Evolutionary conservation across 352 stramenopile genomes (phyloP).

Genomic region (Phytophthora pinifolia): DNA sequence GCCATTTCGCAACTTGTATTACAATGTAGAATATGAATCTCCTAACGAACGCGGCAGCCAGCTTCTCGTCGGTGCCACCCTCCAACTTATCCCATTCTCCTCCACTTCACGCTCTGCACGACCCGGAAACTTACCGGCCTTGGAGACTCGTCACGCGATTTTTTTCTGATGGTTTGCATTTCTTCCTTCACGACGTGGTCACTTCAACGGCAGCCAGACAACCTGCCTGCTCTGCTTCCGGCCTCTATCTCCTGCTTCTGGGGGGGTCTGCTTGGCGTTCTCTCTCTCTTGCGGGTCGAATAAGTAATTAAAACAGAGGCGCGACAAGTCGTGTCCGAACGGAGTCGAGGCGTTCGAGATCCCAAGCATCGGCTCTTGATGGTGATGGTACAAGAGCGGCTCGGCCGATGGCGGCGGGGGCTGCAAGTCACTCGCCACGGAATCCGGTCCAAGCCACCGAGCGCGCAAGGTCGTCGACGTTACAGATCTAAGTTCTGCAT

Average conservation of each 20-base stretch:
- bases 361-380: constrained; percentile 41
- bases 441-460: constrained; percentile 24
- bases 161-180: constrained; percentile 30
- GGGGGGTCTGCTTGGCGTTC: constrained; percentile 19
- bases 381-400: constrained; percentile 44
- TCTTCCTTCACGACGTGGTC: constrained; percentile 34
- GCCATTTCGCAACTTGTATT: constrained; percentile 35
- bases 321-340: constrained; percentile 23
- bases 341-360: constrained; percentile 22
- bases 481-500: constrained; percentile 85
- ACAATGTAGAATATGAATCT: constrained; percentile 42
- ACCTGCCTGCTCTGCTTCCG: constrained; percentile 23
- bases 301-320: constrained; percentile 37
- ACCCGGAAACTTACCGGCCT: background rate
- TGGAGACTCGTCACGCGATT: constrained; percentile 1
- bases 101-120: constrained; percentile 5
- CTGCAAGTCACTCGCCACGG: constrained; percentile 15
- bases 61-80: constrained; percentile 11
- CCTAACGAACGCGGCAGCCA: constrained; percentile 16
- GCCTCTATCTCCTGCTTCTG: constrained; percentile 31
- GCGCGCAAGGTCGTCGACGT: constrained; percentile 26
- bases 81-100: background rate
- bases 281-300: constrained; percentile 21
- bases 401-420: constrained; percentile 25
- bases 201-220: constrained; percentile 30